Percentiles rank a stretch among this genome's conserved stretches.
Conservation (phyloP, 208 protist genomes). For the Porcisia hertigi region DNA sequence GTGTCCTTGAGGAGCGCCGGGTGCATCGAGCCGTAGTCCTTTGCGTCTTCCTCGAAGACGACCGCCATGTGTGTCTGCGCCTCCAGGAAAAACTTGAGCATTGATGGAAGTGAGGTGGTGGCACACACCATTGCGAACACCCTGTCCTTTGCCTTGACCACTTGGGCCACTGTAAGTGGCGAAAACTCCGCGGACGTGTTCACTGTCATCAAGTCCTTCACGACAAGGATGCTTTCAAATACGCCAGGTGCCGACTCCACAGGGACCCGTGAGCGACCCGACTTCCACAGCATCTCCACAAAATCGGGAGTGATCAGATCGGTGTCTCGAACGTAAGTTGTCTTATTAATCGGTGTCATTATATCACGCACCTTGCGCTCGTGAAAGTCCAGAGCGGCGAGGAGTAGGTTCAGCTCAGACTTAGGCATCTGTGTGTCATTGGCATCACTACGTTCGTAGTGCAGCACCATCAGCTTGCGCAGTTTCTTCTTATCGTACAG, state of each 20-base stretch:
- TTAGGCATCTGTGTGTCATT: constrained; percentile 50
- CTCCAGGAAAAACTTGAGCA: constrained; percentile 85
- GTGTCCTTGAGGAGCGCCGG: constrained; percentile 14
- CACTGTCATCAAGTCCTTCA: constrained; percentile 79
- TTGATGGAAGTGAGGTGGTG: constrained; percentile 61
- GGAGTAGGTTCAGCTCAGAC: constrained; percentile 81
- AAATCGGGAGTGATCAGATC: constrained; percentile 77
- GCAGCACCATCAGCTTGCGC: constrained; percentile 84
- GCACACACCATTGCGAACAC: constrained; percentile 60
- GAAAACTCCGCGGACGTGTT: constrained; percentile 27
- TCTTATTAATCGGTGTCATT: constrained; percentile 77
- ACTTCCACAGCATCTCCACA: constrained; percentile 78
- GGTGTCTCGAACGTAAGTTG: constrained; percentile 52
- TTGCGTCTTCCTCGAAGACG: constrained; percentile 55
- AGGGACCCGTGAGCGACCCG: constrained; percentile 82
- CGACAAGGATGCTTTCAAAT: constrained; percentile 69
- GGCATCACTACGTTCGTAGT: constrained; percentile 68
- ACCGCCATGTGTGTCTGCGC: constrained; percentile 86
- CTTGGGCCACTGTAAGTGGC: constrained; percentile 64
- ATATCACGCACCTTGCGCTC: constrained; percentile 79
- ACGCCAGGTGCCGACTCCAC: constrained; percentile 48
- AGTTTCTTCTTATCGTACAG: constrained; percentile 90
- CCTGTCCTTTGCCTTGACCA: constrained; percentile 69
- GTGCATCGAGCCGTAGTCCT: background rate
- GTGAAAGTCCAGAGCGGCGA: constrained; percentile 90